Percentiles rank a stretch among this genome's conserved stretches.
These are phyloP conservation scores for Dipodascopsis uninucleata DNA, from an alignment of 805 yeast genomes.

Conservation along the genomic window DNA sequence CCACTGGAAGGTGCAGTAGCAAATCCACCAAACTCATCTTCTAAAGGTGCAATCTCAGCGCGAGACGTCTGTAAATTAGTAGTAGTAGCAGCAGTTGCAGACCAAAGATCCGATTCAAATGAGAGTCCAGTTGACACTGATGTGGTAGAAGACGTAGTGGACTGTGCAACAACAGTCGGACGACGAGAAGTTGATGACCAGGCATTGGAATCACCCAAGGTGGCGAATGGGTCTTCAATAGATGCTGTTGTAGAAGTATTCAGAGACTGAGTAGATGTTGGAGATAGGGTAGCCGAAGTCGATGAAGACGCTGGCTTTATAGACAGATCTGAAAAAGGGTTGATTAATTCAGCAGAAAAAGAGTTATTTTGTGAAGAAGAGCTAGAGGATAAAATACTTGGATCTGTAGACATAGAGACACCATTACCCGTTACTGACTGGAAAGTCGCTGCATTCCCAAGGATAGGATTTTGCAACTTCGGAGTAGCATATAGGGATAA, in stretches of 20 bases:
- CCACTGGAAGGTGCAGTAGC: conserved; percentile 4
- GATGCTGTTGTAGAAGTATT: conserved; percentile 16
- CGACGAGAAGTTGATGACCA: conserved; percentile 8
- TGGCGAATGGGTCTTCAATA: neutral
- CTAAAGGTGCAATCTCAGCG: conserved; percentile 22
- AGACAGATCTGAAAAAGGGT: neutral
- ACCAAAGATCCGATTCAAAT: conserved; percentile 11
- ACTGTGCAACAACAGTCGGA: too few species aligned
- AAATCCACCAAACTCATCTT: conserved; percentile 14
- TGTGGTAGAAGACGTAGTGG: conserved; percentile 4
- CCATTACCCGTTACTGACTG: conserved; percentile 7
- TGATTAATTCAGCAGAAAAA: neutral
- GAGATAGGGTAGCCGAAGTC: conserved; percentile 5
- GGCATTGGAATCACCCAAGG: neutral
- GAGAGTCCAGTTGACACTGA: conserved; percentile 9
- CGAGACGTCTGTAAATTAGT: conserved; percentile 8
- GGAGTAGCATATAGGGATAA: conserved; percentile 76
- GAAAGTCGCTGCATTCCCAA: conserved; percentile 16
- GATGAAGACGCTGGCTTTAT: neutral
- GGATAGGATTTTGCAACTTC: conserved; percentile 38
- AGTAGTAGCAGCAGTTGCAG: conserved; percentile 10
- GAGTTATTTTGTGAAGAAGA: neutral
- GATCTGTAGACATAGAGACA: conserved; percentile 24
- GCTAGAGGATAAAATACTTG: conserved; percentile 5
- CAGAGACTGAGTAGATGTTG: conserved; percentile 9